Percentiles rank a stretch among this genome's conserved stretches.
These are phyloP conservation scores for Aurinia saxatilis DNA, from an alignment of 345 rosid species.

Conservation along the genomic window DNA sequence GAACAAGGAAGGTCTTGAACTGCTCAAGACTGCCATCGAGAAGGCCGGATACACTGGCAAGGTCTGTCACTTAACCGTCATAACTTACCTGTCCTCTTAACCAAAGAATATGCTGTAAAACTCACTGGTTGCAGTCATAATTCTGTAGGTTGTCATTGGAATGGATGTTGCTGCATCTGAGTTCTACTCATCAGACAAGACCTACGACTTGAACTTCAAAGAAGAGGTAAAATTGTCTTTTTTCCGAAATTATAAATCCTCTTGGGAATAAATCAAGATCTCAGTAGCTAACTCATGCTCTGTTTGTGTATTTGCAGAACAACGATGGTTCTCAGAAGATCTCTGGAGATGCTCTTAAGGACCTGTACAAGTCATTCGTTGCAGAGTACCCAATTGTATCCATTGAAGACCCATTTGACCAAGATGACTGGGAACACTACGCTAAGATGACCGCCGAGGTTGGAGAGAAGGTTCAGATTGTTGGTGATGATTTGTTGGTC, in stretches of 20 bases:
- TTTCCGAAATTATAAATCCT: no score
- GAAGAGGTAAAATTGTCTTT: no score
- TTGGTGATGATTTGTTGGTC: constrained; percentile 95
- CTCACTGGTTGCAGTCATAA: no score
- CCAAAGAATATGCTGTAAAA: no score
- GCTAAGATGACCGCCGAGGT: constrained; percentile 71
- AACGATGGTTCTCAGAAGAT: constrained; percentile 88
- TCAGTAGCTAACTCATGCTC: no score
- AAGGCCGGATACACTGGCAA: constrained; percentile 91
- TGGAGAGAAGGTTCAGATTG: constrained; percentile 77
- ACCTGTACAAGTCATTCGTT: constrained; percentile 79
- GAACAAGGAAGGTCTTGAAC: constrained; percentile 96
- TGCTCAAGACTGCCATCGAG: constrained; percentile 85
- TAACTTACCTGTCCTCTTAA: no score
- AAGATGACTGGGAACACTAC: constrained; percentile 93
- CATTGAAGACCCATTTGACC: constrained; percentile 97
- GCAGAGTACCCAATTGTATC: constrained; percentile 89
- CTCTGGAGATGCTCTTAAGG: constrained; percentile 76
- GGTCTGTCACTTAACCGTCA: constrained; percentile 33
- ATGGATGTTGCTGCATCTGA: no score
- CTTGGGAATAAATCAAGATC: no score
- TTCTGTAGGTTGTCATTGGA: no score
- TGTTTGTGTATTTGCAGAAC: constrained; percentile 32
- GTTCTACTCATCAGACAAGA: no score
- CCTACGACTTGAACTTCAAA: no score